A percentile compares a stretch with the other conserved stretches of the same genome.
phyloP scores from a whole-genome alignment of 1,284 basidiomycete species.

The Erythrobasidium hasegawianum region DNA sequence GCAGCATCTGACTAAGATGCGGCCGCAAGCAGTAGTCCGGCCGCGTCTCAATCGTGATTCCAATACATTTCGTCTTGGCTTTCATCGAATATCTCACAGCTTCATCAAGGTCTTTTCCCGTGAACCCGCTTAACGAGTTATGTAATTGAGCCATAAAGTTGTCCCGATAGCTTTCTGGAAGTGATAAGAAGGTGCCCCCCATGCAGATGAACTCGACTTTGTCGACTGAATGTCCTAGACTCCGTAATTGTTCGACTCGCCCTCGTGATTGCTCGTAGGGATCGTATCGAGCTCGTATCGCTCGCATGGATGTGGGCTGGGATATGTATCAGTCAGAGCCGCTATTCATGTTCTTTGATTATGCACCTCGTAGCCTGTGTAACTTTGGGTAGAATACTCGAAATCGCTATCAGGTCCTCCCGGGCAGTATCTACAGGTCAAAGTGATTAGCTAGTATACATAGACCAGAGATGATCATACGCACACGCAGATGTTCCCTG shows the following conservation, averaged over 20 bases:
- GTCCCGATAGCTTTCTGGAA: slow-evolving; percentile 91
- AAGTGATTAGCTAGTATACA: background rate
- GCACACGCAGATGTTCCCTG: slow-evolving; percentile 98
- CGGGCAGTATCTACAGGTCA: slow-evolving; percentile 79
- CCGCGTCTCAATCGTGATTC: slow-evolving; percentile 97
- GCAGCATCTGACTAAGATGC: slow-evolving; percentile 96
- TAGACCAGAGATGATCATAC: slow-evolving; percentile 44
- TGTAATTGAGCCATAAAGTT: slow-evolving; percentile 95
- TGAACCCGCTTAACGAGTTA: slow-evolving; percentile 93
- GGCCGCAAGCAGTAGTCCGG: slow-evolving; percentile 98
- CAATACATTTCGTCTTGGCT: slow-evolving; percentile 96
- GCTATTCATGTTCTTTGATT: background rate
- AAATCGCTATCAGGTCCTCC: slow-evolving; percentile 99
- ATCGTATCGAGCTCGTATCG: slow-evolving; percentile 95
- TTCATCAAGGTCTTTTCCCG: slow-evolving; percentile 89
- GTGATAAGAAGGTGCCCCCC: slow-evolving; percentile 99
- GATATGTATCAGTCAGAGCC: slow-evolving; percentile 34
- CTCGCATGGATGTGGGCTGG: slow-evolving; percentile 92
- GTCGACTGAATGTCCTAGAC: slow-evolving; percentile 92
- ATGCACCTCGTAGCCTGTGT: slow-evolving; percentile 85
- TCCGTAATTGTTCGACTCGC: slow-evolving; percentile 90
- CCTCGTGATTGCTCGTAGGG: slow-evolving; percentile 97
- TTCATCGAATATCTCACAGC: slow-evolving; percentile 97
- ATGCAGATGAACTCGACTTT: slow-evolving; percentile 68
- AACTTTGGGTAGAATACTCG: slow-evolving; percentile 98